Percentiles rank a stretch among this genome's conserved stretches.
Evolutionary conservation across 2,329 filamentous ascomycete genomes (phyloP).

Genomic region (Exophiala spinifera): DNA sequence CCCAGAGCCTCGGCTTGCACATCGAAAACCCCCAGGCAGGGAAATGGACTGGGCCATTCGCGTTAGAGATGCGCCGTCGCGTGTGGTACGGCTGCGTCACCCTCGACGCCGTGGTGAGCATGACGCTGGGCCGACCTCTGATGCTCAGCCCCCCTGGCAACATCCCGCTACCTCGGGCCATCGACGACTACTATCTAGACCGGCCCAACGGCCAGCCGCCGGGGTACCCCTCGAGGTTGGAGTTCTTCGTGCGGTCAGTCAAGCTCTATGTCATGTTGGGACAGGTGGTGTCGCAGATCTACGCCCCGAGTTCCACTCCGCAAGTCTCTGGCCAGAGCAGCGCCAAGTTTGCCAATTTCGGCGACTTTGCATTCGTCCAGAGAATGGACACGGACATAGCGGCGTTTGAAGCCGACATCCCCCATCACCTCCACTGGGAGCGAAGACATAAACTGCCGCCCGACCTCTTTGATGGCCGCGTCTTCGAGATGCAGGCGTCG

Average conservation of each 20-base stretch:
- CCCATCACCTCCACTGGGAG: conserved; percentile 4
- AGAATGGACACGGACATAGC: not conserved
- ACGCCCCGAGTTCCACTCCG: not conserved
- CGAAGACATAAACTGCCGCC: not conserved
- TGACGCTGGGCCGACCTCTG: conserved; percentile 8
- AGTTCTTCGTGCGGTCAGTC: conserved; percentile 3
- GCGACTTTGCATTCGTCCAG: not conserved
- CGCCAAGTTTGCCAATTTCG: not conserved
- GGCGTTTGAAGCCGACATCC: conserved; percentile 1
- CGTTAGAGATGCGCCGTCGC: conserved; percentile 11
- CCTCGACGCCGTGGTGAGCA: conserved; percentile 8
- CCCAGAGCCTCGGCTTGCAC: conserved; percentile 6
- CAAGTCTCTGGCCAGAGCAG: not conserved
- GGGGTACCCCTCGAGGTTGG: not conserved
- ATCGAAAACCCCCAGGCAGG: not conserved
- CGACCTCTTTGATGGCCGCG: not conserved
- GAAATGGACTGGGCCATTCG: not conserved
- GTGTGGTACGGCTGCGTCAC: conserved; percentile 10
- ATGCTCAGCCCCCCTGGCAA: not conserved
- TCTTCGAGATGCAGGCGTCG: conserved; percentile 6
- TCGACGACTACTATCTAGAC: conserved; percentile 36
- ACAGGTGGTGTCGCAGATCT: not conserved
- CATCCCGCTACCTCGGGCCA: conserved; percentile 23
- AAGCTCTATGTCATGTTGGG: conserved; percentile 4
- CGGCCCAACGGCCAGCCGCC: not conserved